A percentile compares a stretch with the other conserved stretches of the same genome.
Conservation (phyloP, 1,284 basidiomycete genomes). For the Mycena citricolor region DNA sequence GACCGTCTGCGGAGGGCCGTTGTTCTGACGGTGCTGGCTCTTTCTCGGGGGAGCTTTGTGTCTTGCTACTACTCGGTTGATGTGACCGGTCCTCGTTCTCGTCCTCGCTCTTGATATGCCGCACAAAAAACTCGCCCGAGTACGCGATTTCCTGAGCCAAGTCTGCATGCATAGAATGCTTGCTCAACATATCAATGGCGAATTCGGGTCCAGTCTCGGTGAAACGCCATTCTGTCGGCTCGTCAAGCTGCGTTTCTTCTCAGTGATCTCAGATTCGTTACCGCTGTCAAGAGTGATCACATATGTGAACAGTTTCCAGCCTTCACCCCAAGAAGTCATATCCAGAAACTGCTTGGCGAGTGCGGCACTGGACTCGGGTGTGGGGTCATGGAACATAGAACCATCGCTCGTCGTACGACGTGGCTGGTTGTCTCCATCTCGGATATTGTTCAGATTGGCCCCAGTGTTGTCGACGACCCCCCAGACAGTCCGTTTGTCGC, state of each 20-base stretch:
- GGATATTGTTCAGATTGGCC: too few species aligned
- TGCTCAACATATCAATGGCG: slow-evolving; percentile 76
- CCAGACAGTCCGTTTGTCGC: slow-evolving; percentile 20
- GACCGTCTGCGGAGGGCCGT: neutral
- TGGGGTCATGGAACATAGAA: slow-evolving; percentile 3
- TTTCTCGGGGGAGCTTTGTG: neutral
- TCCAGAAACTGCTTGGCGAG: slow-evolving; percentile 21
- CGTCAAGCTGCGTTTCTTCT: too few species aligned
- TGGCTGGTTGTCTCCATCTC: slow-evolving; percentile 3
- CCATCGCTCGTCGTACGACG: slow-evolving; percentile 1
- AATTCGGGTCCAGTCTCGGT: slow-evolving; percentile 79
- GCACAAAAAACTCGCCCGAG: slow-evolving; percentile 74
- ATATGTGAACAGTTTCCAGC: slow-evolving; percentile 22
- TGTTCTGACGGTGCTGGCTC: too few species aligned
- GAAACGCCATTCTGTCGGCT: slow-evolving; percentile 44
- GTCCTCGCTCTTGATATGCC: slow-evolving; percentile 25
- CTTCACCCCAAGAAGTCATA: slow-evolving; percentile 22
- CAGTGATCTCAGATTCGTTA: too few species aligned
- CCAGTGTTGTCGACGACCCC: slow-evolving; percentile 15
- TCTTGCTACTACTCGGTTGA: neutral
- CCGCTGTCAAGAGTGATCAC: slow-evolving; percentile 22
- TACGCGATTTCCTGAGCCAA: slow-evolving; percentile 60
- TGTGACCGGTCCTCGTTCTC: neutral
- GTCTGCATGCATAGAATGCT: slow-evolving; percentile 60
- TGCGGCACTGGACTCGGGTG: slow-evolving; percentile 10